Conservation (phyloP, 371 early-diverging fungal genomes). For the Rhizopus delemar region DNA sequence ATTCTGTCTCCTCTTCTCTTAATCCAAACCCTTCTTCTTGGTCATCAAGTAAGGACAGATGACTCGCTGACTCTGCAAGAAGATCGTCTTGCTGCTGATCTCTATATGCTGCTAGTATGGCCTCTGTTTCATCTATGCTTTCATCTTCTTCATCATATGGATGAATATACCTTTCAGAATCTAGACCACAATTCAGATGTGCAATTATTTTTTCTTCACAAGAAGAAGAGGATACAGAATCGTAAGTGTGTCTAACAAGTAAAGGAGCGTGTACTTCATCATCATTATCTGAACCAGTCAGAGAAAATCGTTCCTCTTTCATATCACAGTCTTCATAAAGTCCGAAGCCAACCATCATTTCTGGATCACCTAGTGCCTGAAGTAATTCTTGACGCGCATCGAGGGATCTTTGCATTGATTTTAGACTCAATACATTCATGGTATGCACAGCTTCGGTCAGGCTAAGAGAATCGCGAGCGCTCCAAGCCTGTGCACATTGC, state of each 20-base stretch:
- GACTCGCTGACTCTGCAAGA: not conserved
- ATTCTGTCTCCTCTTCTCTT: not conserved
- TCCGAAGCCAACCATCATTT: conserved; percentile 21
- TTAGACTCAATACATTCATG: conserved; percentile 41
- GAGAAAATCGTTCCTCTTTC: conserved; percentile 3
- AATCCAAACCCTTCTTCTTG: not conserved
- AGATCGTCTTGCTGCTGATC: not conserved
- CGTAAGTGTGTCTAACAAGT: conserved; percentile 17
- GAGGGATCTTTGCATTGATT: conserved; percentile 37
- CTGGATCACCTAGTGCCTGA: conserved; percentile 26
- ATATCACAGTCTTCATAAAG: not conserved
- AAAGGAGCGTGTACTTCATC: conserved; percentile 22
- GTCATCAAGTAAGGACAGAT: not conserved
- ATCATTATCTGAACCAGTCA: conserved; percentile 22
- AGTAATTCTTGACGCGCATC: conserved; percentile 41
- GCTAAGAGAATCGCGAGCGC: conserved; percentile 26
- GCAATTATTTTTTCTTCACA: conserved; percentile 1
- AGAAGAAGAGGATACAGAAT: conserved; percentile 1
- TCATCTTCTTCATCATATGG: conserved; percentile 1
- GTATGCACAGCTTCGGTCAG: conserved; percentile 38
- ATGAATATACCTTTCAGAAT: not conserved
- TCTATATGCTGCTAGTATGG: not conserved
- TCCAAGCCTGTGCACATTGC: conserved; percentile 49
- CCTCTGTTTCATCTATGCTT: conserved; percentile 1
- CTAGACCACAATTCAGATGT: not conserved